Base-by-base conservation (phyloP, 2,329 filamentous ascomycete species). In the Pseudogymnoascus verrucosus region DNA sequence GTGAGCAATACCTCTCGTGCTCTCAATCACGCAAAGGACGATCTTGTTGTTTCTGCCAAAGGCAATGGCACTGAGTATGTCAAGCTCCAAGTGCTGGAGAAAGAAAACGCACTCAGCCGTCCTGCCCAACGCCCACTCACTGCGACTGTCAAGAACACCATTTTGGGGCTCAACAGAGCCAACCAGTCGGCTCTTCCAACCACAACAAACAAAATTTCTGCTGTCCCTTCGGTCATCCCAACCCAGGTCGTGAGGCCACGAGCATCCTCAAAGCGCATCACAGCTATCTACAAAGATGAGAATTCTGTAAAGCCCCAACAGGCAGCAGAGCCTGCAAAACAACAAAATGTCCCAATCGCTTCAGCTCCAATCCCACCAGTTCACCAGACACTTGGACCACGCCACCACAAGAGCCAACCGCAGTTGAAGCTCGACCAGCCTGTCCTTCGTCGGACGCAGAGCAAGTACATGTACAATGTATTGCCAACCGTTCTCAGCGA, bases 1-100 rank as follows among this genome's bases (percentile, higher is more conserved):
- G 83, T 95, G 66, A 95, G 89, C 79, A 93, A 93, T 72, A 86
- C 82, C 0, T 62, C 73, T 37, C 77, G 77, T 66, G 66, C 71
- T 34, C 65, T 74, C 34, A 73, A 74, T 16, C 69, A 71, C 3
- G 75, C 73, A 61, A 83, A 84, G 69, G 86, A 89, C 73, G 86
- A 89, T 69, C 79, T 78, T 39, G 78, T 77, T 62, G 71, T 84
- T 26, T 68, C 73, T 28, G 77, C 75, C 64, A 84, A 84, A 72
- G 75, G 76, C 19, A 63, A 62, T 37, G 64, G 67, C 7, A 54
- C 51, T 19, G 70, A 70, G 23, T 64, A 66, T 28, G 54, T 70
- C 23, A 71, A 75, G 62, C 74, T 64, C 71, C 40, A 66, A 60
- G 63, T 61, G n/a, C 64, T 65, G 62, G 71, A 77, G 21, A 78